These are phyloP conservation scores for Acacia confusa DNA, from an alignment of 306 rosid species.

Conservation along the genomic window DNA sequence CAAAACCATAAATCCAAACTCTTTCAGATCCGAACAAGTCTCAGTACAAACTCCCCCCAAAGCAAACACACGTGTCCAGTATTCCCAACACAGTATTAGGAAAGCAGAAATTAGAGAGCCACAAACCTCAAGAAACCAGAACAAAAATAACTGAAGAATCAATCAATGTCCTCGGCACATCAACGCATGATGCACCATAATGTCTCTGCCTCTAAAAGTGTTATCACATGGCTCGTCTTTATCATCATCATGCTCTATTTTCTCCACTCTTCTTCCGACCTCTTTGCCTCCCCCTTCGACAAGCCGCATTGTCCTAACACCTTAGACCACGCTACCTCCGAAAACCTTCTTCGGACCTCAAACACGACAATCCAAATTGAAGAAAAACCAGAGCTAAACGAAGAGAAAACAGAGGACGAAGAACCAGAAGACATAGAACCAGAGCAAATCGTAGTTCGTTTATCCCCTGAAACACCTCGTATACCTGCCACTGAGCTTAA, in stretches of 20 bases:
- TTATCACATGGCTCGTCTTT: conserved; percentile 53
- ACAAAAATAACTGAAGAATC: neutral
- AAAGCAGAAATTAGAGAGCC: conserved; percentile 3
- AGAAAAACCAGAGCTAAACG: neutral
- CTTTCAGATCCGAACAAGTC: conserved; percentile 50
- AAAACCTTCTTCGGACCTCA: conserved; percentile 31
- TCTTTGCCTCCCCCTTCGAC: conserved; percentile 37
- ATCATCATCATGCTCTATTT: conserved; percentile 42
- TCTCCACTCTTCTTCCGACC: conserved; percentile 57
- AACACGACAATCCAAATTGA: conserved; percentile 4
- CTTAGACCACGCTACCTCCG: conserved; percentile 20
- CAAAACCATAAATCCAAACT: neutral
- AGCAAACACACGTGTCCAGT: neutral
- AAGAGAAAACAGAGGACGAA: neutral
- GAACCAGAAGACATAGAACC: neutral
- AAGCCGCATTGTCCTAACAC: conserved; percentile 36
- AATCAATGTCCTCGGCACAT: neutral
- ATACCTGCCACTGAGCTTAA: conserved; percentile 49
- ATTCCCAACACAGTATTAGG: neutral
- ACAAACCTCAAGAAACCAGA: conserved; percentile 14
- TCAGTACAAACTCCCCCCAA: conserved; percentile 1
- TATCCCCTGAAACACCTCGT: conserved; percentile 22
- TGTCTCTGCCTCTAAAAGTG: conserved; percentile 34
- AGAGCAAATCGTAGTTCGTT: neutral
- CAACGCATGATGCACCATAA: neutral